These are phyloP conservation scores for Starmerella gropengiesseri DNA, from an alignment of 805 yeast genomes.

Conservation along the genomic window DNA sequence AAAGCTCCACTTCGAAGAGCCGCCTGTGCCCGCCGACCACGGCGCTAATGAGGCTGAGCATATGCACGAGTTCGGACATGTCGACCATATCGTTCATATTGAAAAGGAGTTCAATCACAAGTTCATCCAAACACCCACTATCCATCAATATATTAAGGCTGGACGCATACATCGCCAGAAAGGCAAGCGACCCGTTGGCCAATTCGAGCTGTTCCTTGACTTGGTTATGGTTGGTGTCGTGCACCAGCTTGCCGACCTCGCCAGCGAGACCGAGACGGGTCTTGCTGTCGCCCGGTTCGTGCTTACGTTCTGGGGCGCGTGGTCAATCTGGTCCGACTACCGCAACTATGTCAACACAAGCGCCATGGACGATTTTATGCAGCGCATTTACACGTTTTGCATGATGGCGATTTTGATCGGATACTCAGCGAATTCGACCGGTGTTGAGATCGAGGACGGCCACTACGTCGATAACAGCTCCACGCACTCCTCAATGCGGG, in stretches of 20 bases:
- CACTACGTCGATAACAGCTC: not conserved
- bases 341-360: constrained; percentile 9
- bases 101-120: not conserved
- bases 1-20: too few relatives aligned
- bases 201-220: constrained; percentile 14
- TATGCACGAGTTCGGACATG: constrained; percentile 9
- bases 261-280: constrained; percentile 6
- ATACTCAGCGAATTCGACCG: constrained; percentile 11
- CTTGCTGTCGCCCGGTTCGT: constrained; percentile 8
- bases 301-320: constrained; percentile 14
- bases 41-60: constrained; percentile 3
- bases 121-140: constrained; percentile 7
- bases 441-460: constrained; percentile 3
- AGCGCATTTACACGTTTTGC: constrained; percentile 9
- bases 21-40: too few relatives aligned
- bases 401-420: constrained; percentile 11
- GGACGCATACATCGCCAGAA: constrained; percentile 5
- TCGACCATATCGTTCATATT: constrained; percentile 8
- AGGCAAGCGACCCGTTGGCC: constrained; percentile 6
- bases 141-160: constrained; percentile 7
- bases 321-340: constrained; percentile 14
- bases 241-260: constrained; percentile 9
- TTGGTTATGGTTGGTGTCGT: constrained; percentile 13
- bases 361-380: constrained; percentile 10
- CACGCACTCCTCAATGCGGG: not conserved